Evolutionary conservation across 1,284 basidiomycete species (phyloP).

Genomic region (Ustilago vetiveriae): DNA sequence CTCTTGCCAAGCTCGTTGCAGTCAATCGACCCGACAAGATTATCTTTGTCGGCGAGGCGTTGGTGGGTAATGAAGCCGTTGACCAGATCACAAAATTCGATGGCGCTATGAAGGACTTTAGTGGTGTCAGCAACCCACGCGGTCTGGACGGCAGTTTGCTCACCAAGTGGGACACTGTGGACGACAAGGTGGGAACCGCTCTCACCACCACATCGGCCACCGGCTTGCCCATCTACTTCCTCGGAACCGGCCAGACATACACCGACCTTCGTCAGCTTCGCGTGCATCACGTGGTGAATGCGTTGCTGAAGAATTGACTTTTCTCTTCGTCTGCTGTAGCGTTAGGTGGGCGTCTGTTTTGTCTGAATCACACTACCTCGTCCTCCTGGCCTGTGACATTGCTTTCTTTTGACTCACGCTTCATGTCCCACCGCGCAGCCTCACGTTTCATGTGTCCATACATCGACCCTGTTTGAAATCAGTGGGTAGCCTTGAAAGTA

Average conservation of each 20-base stretch:
- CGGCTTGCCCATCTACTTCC: slow-evolving; percentile 65
- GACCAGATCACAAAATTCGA: slow-evolving; percentile 66
- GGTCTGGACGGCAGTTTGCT: slow-evolving; percentile 65
- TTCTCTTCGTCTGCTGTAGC: too few relatives aligned
- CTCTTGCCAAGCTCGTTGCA: slow-evolving; percentile 64
- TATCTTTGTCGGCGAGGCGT: slow-evolving; percentile 66
- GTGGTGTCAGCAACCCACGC: slow-evolving; percentile 60
- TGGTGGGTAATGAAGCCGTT: slow-evolving; percentile 67
- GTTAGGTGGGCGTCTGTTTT: too few relatives aligned
- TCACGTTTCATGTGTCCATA: too few relatives aligned
- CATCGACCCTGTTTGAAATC: too few relatives aligned
- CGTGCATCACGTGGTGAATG: slow-evolving; percentile 65
- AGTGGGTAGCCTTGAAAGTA: too few relatives aligned
- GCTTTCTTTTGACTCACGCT: too few relatives aligned
- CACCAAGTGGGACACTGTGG: slow-evolving; percentile 66
- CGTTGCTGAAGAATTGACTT: slow-evolving; percentile 61
- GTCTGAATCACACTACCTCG: too few relatives aligned
- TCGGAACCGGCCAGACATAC: slow-evolving; percentile 66
- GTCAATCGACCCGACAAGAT: slow-evolving; percentile 66
- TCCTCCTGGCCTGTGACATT: too few relatives aligned
- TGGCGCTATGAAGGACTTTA: slow-evolving; percentile 64
- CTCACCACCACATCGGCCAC: slow-evolving; percentile 64
- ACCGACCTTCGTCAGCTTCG: slow-evolving; percentile 65
- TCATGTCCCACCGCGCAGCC: too few relatives aligned
- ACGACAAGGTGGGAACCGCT: slow-evolving; percentile 66